Evolutionary conservation across 2,329 filamentous ascomycete genomes (phyloP).

Genomic region (Fusarium verrucosum): DNA sequence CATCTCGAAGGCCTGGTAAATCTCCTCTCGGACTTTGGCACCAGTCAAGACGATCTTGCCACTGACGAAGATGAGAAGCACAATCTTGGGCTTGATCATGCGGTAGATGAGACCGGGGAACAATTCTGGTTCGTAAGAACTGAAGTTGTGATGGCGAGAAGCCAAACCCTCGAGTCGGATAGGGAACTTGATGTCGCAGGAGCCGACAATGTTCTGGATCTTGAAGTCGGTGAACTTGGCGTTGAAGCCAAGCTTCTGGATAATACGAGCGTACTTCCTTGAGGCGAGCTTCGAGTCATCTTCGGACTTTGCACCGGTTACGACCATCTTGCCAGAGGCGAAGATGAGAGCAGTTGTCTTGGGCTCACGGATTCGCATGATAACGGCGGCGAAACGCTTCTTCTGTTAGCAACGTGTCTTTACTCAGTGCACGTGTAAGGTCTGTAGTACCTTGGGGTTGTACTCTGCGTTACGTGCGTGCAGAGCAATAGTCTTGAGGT

Average conservation of each 20-base stretch:
- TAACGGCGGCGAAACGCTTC: slow-evolving; percentile 97
- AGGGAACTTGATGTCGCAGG: slow-evolving; percentile 99
- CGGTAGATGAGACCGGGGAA: slow-evolving; percentile 99
- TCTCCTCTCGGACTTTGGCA: slow-evolving; percentile 97
- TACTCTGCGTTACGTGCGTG: slow-evolving; percentile 99
- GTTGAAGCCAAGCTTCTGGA: slow-evolving; percentile 99
- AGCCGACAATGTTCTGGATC: slow-evolving; percentile 99
- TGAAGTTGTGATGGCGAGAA: slow-evolving; percentile 98
- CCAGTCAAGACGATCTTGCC: slow-evolving; percentile 98
- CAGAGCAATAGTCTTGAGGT: slow-evolving; percentile 98
- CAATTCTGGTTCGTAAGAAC: slow-evolving; percentile 96
- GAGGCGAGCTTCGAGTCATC: slow-evolving; percentile 97
- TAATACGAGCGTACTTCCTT: slow-evolving; percentile 98
- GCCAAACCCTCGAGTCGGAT: slow-evolving; percentile 96
- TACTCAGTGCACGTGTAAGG: slow-evolving; percentile 25
- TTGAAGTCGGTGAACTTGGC: slow-evolving; percentile 99
- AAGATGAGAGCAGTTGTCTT: slow-evolving; percentile 99
- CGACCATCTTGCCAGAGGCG: slow-evolving; percentile 98
- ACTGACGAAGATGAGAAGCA: slow-evolving; percentile 95
- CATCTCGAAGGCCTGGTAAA: slow-evolving; percentile 96
- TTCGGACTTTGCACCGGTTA: slow-evolving; percentile 96
- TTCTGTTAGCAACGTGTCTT: slow-evolving; percentile 46
- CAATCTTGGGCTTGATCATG: slow-evolving; percentile 99
- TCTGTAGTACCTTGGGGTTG: slow-evolving; percentile 86
- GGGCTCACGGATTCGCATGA: slow-evolving; percentile 99